phyloP scores from a whole-genome alignment of 768 basidiomycete species.

The Galerina sulciceps region DNA sequence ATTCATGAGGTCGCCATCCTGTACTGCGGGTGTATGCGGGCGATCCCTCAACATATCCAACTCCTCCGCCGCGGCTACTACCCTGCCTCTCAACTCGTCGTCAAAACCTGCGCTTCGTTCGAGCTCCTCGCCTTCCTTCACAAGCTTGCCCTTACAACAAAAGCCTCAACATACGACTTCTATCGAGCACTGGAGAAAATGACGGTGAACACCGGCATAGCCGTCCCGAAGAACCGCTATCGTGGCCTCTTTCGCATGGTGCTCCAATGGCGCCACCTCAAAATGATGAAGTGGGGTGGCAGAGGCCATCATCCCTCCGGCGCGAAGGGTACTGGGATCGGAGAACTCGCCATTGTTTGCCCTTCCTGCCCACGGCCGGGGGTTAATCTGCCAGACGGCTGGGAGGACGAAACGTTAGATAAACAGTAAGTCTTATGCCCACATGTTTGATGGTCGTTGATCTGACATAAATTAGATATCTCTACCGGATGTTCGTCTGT shows the following conservation, averaged over 20 bases:
- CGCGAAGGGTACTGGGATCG: background rate
- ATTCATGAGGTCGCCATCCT: slow-evolving; percentile 25
- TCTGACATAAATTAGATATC: background rate
- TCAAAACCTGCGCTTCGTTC: slow-evolving; percentile 24
- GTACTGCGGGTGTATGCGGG: slow-evolving; percentile 27
- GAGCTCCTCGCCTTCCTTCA: slow-evolving; percentile 15
- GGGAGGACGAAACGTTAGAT: background rate
- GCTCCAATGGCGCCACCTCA: slow-evolving; percentile 5
- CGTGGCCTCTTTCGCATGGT: background rate
- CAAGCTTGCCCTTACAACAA: too few relatives aligned
- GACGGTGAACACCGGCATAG: slow-evolving; percentile 1
- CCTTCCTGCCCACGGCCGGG: slow-evolving; percentile 1
- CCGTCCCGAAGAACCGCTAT: slow-evolving; percentile 4
- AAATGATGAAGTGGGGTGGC: slow-evolving; percentile 1
- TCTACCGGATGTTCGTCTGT: background rate
- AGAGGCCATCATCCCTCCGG: slow-evolving; percentile 1
- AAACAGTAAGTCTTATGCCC: background rate
- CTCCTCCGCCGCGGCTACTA: slow-evolving; percentile 12
- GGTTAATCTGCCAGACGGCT: background rate
- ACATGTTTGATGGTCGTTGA: background rate
- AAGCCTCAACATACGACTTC: too few relatives aligned
- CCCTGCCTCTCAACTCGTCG: slow-evolving; percentile 20
- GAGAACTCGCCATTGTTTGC: background rate
- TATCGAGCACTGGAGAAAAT: too few relatives aligned
- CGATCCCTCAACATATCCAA: slow-evolving; percentile 8